These are phyloP conservation scores for Cyclotella atomus DNA, from an alignment of 108 stramenopile species.

Conservation along the genomic window DNA sequence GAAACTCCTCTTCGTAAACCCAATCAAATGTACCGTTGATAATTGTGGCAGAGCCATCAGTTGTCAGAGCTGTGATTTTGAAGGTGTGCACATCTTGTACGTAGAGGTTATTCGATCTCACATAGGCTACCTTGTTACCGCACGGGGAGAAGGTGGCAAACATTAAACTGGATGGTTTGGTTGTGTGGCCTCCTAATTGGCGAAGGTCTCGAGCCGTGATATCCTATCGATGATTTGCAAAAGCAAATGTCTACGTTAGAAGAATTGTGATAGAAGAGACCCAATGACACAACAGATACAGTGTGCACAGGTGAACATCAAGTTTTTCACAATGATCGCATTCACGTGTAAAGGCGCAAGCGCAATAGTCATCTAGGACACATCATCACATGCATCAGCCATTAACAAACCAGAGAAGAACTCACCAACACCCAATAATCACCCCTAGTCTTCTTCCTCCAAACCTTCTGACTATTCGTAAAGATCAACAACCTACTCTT, in stretches of 20 bases:
- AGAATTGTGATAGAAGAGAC: too few species aligned
- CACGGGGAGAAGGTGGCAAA: slow-evolving; percentile 49
- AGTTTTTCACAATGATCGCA: too few species aligned
- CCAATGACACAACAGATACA: too few species aligned
- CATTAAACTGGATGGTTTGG: slow-evolving; percentile 46
- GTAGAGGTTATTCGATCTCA: slow-evolving; percentile 38
- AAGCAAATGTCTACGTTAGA: too few species aligned
- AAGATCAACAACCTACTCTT: slow-evolving; percentile 38
- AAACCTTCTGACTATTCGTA: slow-evolving; percentile 44
- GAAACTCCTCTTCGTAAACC: slow-evolving; percentile 51
- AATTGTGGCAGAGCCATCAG: slow-evolving; percentile 25
- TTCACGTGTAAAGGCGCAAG: too few species aligned
- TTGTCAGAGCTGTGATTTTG: slow-evolving; percentile 32
- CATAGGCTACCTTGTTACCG: slow-evolving; percentile 45
- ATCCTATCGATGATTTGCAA: too few species aligned
- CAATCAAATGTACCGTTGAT: slow-evolving; percentile 52
- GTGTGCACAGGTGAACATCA: too few species aligned
- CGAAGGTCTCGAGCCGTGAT: slow-evolving; percentile 44
- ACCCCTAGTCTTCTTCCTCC: slow-evolving; percentile 48
- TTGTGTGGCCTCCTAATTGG: slow-evolving; percentile 33
- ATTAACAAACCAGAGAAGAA: background rate
- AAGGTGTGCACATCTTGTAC: slow-evolving; percentile 52
- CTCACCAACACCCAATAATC: slow-evolving; percentile 47
- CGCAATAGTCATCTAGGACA: too few species aligned
- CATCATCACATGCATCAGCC: background rate